A percentile compares a stretch with the other conserved stretches of the same genome.
Conservation (phyloP, 1,284 basidiomycete genomes). For the Cryptococcus hybrid region DNA sequence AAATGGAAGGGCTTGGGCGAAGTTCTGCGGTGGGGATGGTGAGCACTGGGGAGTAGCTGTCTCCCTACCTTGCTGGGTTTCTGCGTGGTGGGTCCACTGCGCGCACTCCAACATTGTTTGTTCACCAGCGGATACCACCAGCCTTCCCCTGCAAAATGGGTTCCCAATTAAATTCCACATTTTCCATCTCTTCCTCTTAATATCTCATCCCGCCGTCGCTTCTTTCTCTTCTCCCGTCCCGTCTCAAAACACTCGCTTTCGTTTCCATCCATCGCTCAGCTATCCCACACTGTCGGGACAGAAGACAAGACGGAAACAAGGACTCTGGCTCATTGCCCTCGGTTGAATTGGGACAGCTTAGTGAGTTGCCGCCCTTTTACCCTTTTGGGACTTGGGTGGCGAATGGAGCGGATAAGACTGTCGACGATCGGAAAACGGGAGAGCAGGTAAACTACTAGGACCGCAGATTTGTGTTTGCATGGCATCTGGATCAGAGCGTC, state of each 20-base stretch:
- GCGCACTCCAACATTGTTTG: too few relatives aligned
- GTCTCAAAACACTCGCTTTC: background rate
- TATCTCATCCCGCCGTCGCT: conserved; percentile 2
- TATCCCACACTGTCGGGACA: background rate
- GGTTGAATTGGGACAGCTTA: conserved; percentile 10
- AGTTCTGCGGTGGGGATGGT: too few relatives aligned
- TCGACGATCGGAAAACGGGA: too few relatives aligned
- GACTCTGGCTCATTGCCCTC: background rate
- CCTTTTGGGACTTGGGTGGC: background rate
- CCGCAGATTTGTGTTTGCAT: too few relatives aligned
- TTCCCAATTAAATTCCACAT: background rate
- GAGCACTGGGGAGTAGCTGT: too few relatives aligned
- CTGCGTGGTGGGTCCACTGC: too few relatives aligned
- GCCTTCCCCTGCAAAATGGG: background rate
- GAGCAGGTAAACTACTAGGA: too few relatives aligned
- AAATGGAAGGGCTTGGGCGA: too few relatives aligned
- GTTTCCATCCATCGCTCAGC: conserved; percentile 1
- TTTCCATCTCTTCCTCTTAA: background rate
- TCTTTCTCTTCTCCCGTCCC: background rate
- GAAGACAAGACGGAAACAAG: background rate
- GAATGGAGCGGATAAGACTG: background rate
- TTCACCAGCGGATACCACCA: too few relatives aligned
- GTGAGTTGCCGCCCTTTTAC: conserved; percentile 6
- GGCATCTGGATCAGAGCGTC: background rate
- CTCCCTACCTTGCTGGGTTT: too few relatives aligned